Percentiles rank a stretch among this genome's conserved stretches.
These are phyloP conservation scores for Volvox reticuliferus DNA, from an alignment of 139 green algal genomes.

Conservation along the genomic window DNA sequence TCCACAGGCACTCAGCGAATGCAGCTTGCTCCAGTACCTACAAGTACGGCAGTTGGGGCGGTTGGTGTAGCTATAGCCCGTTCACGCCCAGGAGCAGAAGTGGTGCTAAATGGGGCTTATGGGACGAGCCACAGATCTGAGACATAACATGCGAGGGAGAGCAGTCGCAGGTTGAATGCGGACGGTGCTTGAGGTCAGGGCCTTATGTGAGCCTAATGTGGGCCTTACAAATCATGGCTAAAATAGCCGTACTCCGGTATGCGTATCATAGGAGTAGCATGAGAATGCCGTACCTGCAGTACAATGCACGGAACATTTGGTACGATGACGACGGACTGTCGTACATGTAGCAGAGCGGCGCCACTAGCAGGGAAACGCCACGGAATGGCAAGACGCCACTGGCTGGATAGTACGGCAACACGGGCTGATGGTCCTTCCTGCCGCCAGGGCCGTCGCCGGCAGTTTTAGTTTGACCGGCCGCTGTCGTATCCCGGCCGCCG, in stretches of 20 bases:
- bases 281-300: conserved; percentile 56
- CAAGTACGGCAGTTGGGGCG: neutral
- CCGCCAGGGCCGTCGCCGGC: neutral
- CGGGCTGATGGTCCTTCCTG: neutral
- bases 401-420: conserved; percentile 39
- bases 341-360: conserved; percentile 77
- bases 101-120: no score
- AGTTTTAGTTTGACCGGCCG: neutral
- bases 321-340: conserved; percentile 60
- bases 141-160: no score
- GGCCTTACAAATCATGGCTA: no score
- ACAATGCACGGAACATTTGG: conserved; percentile 66
- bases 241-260: no score
- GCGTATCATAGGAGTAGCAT: no score
- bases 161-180: no score
- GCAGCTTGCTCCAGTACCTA: conserved; percentile 77
- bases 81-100: no score
- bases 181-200: no score
- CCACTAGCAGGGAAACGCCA: conserved; percentile 57
- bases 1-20: conserved; percentile 50
- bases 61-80: no score
- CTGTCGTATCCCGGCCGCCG: neutral
- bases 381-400: conserved; percentile 61
- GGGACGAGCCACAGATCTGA: no score
- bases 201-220: no score